Evolutionary conservation across 768 basidiomycete species (phyloP), one percentile per base, ranked within the genome.

Genomic region (Lentinula raphanica): DNA sequence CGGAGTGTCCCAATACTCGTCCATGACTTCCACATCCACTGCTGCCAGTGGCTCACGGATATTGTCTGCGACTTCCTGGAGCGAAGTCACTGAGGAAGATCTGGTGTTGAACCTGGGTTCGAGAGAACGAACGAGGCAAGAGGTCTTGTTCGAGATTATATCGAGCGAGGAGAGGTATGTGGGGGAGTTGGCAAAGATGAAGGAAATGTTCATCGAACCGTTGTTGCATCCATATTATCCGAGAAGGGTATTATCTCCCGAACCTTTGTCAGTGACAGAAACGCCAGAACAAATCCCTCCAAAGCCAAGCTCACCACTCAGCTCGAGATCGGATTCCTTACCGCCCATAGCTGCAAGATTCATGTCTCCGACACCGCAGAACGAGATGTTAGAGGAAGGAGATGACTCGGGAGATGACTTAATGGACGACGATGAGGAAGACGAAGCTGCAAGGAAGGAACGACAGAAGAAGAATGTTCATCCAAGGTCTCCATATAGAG

Each of bases 141-240:
- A 98, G 74, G 95, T 98, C 5, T 72, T 98, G 27, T 97, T 93
- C 77, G 95, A 98, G 76, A 98, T 98, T 63, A 94, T 98, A 49
- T 88, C 90, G 29, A 94, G 92, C 63, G 95, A 98, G 74, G 94
- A 98, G 71, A 85, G 94, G 92, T 98, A 98, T 68, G 93, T 98
- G 35, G 82, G 83, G 64, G 95, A 98, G 65, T 81, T 98, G 9
- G 72, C 85, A 64, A 92, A 89, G 74, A 88, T 98, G 84, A 94
- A 92, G 74, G 92, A 94, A 62, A 94, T 90, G 0, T 97, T 97
- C 66, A 91, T 94, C 65, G 88, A 90, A 61, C 87, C 91, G 8
- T 81, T 96, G 32, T 82, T 98, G 15, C 94, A 96, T 72, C 92
- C 93, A 11, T 92, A 84, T 65, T 25, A 21, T n/a, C 12, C 0